phyloP scores from a whole-genome alignment of 768 basidiomycete species.

The Lactifluus volemus region DNA sequence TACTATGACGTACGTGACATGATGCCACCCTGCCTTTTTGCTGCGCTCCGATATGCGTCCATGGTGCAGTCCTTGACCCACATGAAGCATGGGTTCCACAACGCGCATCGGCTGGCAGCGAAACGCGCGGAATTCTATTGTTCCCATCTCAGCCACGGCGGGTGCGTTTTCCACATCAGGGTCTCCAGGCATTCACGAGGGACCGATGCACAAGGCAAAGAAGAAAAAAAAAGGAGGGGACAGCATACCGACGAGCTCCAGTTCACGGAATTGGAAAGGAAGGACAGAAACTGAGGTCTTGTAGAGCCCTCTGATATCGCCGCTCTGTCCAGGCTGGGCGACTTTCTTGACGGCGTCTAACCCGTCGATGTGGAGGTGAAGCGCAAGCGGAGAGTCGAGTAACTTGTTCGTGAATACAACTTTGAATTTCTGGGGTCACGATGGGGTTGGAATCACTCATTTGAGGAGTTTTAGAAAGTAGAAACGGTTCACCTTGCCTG shows the following conservation, averaged over 20 bases:
- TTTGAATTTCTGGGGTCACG: neutral
- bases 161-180: constrained; percentile 8
- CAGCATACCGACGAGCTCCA: constrained; percentile 9
- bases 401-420: neutral
- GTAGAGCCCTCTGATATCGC: neutral
- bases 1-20: neutral
- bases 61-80: neutral
- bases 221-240: neutral
- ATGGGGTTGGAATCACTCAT: neutral
- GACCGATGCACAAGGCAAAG: no score
- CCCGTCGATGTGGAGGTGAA: constrained; percentile 2
- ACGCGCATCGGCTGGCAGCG: neutral
- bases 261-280: constrained; percentile 10
- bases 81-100: no score
- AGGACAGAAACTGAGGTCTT: neutral
- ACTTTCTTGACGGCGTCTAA: neutral
- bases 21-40: constrained; percentile 16
- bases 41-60: constrained; percentile 12
- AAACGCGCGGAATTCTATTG: constrained; percentile 7
- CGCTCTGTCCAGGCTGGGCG: neutral
- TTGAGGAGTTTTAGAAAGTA: neutral
- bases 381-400: neutral
- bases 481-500: constrained; percentile 4
- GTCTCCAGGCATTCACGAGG: neutral
- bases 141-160: constrained; percentile 4